These are phyloP conservation scores for Niveomyces coronatus DNA, from an alignment of 2,329 filamentous ascomycete species.

Conservation along the genomic window DNA sequence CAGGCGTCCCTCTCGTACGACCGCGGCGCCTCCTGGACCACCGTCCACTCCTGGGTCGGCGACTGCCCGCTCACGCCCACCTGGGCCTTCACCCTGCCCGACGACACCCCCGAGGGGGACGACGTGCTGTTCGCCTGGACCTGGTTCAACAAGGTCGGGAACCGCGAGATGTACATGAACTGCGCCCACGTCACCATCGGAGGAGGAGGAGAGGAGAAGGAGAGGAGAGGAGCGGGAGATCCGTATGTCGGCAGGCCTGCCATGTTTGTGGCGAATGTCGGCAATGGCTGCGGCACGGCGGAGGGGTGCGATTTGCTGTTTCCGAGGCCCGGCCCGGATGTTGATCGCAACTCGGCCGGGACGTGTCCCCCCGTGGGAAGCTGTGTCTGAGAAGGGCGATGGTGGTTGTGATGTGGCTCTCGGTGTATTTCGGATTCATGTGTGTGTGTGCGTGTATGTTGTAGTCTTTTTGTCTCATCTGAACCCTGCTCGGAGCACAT, in stretches of 20 bases:
- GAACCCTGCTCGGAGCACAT: too few species aligned
- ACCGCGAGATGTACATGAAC: constrained; percentile 83
- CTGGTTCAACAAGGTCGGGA: constrained; percentile 67
- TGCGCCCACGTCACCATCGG: constrained; percentile 61
- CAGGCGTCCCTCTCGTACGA: constrained; percentile 69
- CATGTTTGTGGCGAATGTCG: not conserved
- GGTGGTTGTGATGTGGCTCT: too few species aligned
- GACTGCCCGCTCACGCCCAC: constrained; percentile 37
- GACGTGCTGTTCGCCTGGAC: constrained; percentile 65
- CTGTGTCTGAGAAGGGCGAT: too few species aligned
- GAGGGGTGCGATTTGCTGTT: constrained; percentile 1
- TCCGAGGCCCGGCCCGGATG: constrained; percentile 1
- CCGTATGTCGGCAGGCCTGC: not conserved
- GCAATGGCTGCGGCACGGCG: not conserved
- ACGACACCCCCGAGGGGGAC: constrained; percentile 41
- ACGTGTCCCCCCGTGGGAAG: not conserved
- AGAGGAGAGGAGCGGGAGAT: constrained; percentile 15
- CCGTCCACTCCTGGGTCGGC: constrained; percentile 49
- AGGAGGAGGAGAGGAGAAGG: constrained; percentile 23
- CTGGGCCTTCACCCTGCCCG: constrained; percentile 58
- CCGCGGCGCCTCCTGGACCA: constrained; percentile 58
- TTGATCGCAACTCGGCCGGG: not conserved
- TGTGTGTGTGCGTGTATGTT: too few species aligned
- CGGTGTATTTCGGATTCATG: too few species aligned
- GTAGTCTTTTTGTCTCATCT: too few species aligned